These are phyloP conservation scores for Strobilomyces echinocephalus DNA, from an alignment of 768 basidiomycete genomes.

Conservation along the genomic window DNA sequence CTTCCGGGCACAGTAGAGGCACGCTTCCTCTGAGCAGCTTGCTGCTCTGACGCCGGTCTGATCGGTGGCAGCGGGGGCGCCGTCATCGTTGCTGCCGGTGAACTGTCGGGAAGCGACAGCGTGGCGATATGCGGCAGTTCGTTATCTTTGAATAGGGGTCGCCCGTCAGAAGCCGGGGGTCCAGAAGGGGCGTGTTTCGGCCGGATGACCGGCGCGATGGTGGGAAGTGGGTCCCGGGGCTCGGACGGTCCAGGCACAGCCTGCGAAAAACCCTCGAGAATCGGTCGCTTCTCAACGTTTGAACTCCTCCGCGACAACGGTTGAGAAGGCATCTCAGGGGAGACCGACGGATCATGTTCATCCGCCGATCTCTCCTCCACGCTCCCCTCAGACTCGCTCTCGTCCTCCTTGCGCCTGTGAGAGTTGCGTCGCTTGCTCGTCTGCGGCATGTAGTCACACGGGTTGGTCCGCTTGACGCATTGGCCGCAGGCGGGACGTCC, in stretches of 20 bases:
- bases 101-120: constrained; percentile 53
- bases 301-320: constrained; percentile 34
- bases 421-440: constrained; percentile 70
- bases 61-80: constrained; percentile 61
- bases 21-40: constrained; percentile 65
- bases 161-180: constrained; percentile 29
- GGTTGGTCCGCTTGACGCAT: constrained; percentile 71
- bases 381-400: constrained; percentile 55
- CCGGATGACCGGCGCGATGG: constrained; percentile 33
- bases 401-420: constrained; percentile 60
- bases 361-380: constrained; percentile 56
- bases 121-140: constrained; percentile 72
- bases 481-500: constrained; percentile 79
- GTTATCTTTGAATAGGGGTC: constrained; percentile 51
- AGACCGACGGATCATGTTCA: constrained; percentile 48
- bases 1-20: constrained; percentile 66
- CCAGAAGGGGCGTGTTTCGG: constrained; percentile 27
- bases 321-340: constrained; percentile 42
- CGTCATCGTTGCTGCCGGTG: constrained; percentile 54
- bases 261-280: constrained; percentile 30
- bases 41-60: constrained; percentile 62
- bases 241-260: constrained; percentile 35
- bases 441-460: constrained; percentile 74
- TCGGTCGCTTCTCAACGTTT: constrained; percentile 33
- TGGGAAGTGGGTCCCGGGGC: constrained; percentile 40